Evolutionary conservation across 805 yeast genomes (phyloP).

Genomic region (Candida fluviatilis): DNA sequence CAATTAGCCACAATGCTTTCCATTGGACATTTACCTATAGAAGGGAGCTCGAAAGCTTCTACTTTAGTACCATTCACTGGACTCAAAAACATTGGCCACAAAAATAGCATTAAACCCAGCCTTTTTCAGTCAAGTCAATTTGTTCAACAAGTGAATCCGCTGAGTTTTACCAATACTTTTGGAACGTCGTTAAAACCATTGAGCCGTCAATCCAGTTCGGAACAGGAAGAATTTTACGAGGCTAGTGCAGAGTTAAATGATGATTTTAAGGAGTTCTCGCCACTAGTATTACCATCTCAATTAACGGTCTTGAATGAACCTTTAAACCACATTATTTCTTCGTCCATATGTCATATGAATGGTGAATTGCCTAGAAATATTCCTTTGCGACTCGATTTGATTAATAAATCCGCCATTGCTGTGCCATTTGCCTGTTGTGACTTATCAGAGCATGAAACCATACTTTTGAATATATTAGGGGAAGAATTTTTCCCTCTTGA

Average conservation of each 20-base stretch:
- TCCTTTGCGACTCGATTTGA: conserved; percentile 1
- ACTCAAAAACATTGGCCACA: background rate
- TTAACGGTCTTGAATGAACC: background rate
- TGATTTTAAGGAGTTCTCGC: background rate
- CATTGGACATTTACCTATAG: background rate
- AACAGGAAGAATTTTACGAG: conserved; percentile 14
- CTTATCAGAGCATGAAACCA: conserved; percentile 8
- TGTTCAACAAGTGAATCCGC: conserved; percentile 4
- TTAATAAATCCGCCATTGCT: conserved; percentile 3
- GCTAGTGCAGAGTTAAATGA: conserved; percentile 12
- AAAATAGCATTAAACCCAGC: background rate
- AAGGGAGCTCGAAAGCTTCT: background rate
- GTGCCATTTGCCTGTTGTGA: conserved; percentile 2
- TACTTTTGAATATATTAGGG: conserved; percentile 13
- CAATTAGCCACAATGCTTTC: too few relatives aligned
- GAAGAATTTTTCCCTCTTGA: conserved; percentile 11
- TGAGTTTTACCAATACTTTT: conserved; percentile 2
- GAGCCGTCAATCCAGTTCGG: background rate
- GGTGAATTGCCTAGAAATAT: background rate
- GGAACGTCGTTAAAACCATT: background rate
- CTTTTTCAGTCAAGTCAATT: background rate
- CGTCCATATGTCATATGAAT: background rate
- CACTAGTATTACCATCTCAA: background rate
- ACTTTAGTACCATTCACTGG: background rate
- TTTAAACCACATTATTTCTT: background rate